Conservation (phyloP, 2,329 filamentous ascomycete species). For the Paradendryphiella salina region DNA sequence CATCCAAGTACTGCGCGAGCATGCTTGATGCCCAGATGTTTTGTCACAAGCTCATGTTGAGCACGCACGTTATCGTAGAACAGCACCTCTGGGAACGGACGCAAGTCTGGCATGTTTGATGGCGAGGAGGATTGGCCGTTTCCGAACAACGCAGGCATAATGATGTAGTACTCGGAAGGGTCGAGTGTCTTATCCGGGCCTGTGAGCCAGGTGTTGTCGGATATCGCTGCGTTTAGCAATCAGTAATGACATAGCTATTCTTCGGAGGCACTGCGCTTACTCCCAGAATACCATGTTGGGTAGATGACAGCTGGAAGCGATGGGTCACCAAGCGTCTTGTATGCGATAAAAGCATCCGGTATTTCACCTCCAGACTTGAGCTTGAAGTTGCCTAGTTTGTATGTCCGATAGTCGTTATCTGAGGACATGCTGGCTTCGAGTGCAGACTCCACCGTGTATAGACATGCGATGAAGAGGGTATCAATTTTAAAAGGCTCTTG, state of each 20-base stretch:
- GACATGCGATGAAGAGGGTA: background rate
- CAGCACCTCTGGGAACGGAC: slow-evolving; percentile 64
- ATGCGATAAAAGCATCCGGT: slow-evolving; percentile 69
- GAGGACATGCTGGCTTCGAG: slow-evolving; percentile 13
- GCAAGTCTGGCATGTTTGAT: slow-evolving; percentile 60
- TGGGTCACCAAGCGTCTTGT: slow-evolving; percentile 72
- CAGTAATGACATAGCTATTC: background rate
- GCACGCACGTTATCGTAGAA: slow-evolving; percentile 72
- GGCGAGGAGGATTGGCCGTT: slow-evolving; percentile 70
- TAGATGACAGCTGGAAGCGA: slow-evolving; percentile 70
- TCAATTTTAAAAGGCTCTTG: too few species aligned
- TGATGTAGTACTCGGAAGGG: slow-evolving; percentile 68
- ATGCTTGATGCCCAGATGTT: slow-evolving; percentile 63
- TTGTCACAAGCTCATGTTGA: slow-evolving; percentile 67
- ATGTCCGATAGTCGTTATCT: slow-evolving; percentile 54
- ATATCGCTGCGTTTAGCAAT: slow-evolving; percentile 52
- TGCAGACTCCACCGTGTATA: background rate
- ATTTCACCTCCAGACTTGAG: slow-evolving; percentile 68
- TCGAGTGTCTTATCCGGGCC: slow-evolving; percentile 66
- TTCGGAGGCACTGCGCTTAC: slow-evolving; percentile 35
- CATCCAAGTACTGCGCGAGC: slow-evolving; percentile 67
- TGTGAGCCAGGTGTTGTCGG: slow-evolving; percentile 75
- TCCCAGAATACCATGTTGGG: slow-evolving; percentile 73
- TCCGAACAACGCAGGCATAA: slow-evolving; percentile 69
- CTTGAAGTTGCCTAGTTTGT: slow-evolving; percentile 66